Conservation (phyloP, 2,329 filamentous ascomycete genomes). For the Endocalyx cinctus region DNA sequence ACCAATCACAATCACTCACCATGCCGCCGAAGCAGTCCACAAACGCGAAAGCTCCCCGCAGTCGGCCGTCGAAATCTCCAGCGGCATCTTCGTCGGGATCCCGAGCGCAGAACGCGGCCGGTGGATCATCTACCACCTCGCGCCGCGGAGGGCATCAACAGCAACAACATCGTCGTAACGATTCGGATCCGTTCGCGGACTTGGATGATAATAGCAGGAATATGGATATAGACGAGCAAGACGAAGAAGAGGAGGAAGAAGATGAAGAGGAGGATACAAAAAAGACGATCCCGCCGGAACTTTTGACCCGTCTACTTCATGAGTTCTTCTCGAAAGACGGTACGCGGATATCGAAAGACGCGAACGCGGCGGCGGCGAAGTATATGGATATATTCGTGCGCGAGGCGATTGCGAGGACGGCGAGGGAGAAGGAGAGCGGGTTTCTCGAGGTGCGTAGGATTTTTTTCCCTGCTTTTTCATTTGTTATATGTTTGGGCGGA, state of each 20-base stretch:
- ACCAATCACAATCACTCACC: no score
- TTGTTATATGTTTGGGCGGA: conserved; percentile 6
- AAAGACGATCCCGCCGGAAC: conserved; percentile 62
- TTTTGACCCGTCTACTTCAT: conserved; percentile 73
- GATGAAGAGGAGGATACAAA: conserved; percentile 33
- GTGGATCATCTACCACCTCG: no score
- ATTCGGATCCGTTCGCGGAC: conserved; percentile 25
- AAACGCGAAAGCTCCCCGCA: no score
- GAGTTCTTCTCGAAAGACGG: conserved; percentile 70
- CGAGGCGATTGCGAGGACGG: conserved; percentile 78
- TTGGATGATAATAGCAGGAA: conserved; percentile 19
- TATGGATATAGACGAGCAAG: conserved; percentile 15
- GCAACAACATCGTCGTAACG: no score
- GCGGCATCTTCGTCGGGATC: conserved; percentile 12
- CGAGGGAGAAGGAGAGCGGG: conserved; percentile 62
- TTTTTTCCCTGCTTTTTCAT: conserved; percentile 2
- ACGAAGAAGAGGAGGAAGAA: conserved; percentile 24
- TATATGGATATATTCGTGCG: conserved; percentile 90
- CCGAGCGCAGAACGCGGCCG: conserved; percentile 6
- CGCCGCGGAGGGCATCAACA: no score
- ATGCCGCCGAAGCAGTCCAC: no score
- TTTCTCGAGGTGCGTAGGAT: conserved; percentile 65
- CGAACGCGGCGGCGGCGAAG: conserved; percentile 70
- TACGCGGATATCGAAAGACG: conserved; percentile 71
- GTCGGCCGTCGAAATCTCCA: conserved; percentile 9